Conservation (phyloP, 352 stramenopile species). For the Phytophthora sp. region DNA sequence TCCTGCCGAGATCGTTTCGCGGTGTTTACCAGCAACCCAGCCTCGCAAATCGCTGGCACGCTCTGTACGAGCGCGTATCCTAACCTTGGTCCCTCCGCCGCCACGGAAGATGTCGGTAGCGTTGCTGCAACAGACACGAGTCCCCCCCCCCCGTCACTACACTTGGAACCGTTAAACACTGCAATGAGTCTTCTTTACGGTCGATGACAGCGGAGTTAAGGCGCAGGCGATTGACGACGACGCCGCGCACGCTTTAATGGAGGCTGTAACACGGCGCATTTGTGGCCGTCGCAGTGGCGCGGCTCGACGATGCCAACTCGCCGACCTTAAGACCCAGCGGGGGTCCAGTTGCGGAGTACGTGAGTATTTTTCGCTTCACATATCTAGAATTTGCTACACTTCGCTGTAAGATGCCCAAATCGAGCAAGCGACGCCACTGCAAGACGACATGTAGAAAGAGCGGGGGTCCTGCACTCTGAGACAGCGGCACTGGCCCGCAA, state of each 20-base stretch:
- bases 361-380: too few species aligned
- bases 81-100: conserved; percentile 17
- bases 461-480: conserved; percentile 11
- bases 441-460: conserved; percentile 4
- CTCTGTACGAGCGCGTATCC: conserved; percentile 16
- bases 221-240: conserved; percentile 7
- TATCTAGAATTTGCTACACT: too few species aligned
- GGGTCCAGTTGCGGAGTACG: too few species aligned
- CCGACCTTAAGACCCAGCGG: too few species aligned
- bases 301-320: conserved; percentile 6
- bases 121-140: too few species aligned
- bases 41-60: conserved; percentile 9
- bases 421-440: conserved; percentile 22
- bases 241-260: conserved; percentile 13
- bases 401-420: too few species aligned
- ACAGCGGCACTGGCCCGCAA: conserved; percentile 13
- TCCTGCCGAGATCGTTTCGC: too few species aligned
- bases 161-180: conserved; percentile 30
- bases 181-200: conserved; percentile 29
- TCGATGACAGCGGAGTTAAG: conserved; percentile 16
- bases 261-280: conserved; percentile 13
- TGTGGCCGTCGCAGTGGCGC: conserved; percentile 14
- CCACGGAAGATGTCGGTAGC: conserved; percentile 1
- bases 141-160: conserved; percentile 31
- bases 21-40: too few species aligned